Percentiles rank a stretch among this genome's conserved stretches.
These are phyloP conservation scores for Trichophyton simii DNA, from an alignment of 2,329 filamentous ascomycete genomes.

Conservation along the genomic window DNA sequence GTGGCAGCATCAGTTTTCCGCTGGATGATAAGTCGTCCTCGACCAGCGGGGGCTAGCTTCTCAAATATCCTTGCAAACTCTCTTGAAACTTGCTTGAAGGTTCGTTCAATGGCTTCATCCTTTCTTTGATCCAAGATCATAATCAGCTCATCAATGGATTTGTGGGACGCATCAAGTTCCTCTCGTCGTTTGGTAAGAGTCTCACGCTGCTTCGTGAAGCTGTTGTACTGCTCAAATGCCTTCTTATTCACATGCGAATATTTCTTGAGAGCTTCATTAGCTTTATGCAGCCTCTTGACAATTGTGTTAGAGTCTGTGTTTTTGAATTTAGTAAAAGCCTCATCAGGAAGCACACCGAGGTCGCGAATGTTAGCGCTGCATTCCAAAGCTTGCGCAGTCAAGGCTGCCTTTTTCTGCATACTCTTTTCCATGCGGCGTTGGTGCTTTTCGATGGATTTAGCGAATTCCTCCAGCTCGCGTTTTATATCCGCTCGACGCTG, in stretches of 20 bases:
- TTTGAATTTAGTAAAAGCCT: constrained; percentile 84
- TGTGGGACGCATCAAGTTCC: constrained; percentile 76
- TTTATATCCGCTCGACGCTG: constrained; percentile 51
- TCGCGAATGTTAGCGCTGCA: constrained; percentile 83
- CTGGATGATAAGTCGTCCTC: constrained; percentile 84
- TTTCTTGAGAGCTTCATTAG: constrained; percentile 86
- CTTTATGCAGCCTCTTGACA: constrained; percentile 65
- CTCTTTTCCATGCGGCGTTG: constrained; percentile 87
- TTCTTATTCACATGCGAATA: constrained; percentile 99
- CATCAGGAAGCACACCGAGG: constrained; percentile 82
- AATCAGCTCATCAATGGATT: constrained; percentile 83
- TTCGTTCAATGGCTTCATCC: constrained; percentile 94
- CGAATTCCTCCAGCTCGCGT: constrained; percentile 61
- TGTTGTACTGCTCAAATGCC: constrained; percentile 97
- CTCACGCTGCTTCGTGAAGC: constrained; percentile 85
- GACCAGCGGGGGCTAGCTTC: constrained; percentile 85
- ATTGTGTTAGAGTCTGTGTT: constrained; percentile 68
- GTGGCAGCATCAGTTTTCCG: constrained; percentile 64
- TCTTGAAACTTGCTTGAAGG: constrained; percentile 92
- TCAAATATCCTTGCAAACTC: constrained; percentile 91
- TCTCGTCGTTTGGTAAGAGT: constrained; percentile 69
- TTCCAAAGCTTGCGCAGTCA: constrained; percentile 65
- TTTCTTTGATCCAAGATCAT: constrained; percentile 87
- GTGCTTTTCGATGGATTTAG: constrained; percentile 65
- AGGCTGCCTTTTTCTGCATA: constrained; percentile 71